These are phyloP conservation scores for Inga laurina DNA, from an alignment of 306 rosid genomes.

Conservation along the genomic window DNA sequence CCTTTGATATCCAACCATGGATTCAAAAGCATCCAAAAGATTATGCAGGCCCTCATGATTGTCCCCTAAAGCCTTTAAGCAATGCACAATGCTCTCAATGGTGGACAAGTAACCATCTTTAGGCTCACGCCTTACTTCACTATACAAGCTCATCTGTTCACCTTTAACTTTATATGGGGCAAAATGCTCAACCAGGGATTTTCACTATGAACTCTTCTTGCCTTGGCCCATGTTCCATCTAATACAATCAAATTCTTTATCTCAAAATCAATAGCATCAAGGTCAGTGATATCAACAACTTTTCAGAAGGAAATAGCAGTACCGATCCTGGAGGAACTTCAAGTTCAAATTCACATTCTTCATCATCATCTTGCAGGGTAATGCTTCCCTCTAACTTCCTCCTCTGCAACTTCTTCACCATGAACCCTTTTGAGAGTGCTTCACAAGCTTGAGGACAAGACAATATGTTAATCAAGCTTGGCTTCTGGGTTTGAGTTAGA, in stretches of 20 bases:
- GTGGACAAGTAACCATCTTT: conserved; percentile 80
- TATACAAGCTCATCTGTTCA: conserved; percentile 63
- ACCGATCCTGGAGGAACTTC: conserved; percentile 68
- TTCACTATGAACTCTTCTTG: conserved; percentile 75
- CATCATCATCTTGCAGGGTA: conserved; percentile 47
- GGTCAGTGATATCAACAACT: conserved; percentile 46
- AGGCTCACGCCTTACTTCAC: conserved; percentile 83
- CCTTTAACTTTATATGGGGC: conserved; percentile 80
- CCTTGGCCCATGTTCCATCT: conserved; percentile 97
- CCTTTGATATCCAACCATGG: conserved; percentile 84
- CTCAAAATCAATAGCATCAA: conserved; percentile 43
- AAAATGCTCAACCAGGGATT: conserved; percentile 79
- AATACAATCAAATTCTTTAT: conserved; percentile 74
- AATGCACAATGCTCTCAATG: conserved; percentile 81
- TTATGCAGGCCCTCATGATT: conserved; percentile 59
- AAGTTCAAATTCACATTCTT: conserved; percentile 59
- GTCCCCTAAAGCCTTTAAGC: conserved; percentile 64
- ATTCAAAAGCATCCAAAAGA: conserved; percentile 74
- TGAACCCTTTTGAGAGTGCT: conserved; percentile 67
- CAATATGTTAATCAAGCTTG: conserved; percentile 41
- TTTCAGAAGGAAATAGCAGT: conserved; percentile 73
- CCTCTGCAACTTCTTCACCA: conserved; percentile 63
- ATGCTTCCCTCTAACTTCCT: conserved; percentile 24
- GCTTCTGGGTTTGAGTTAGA: conserved; percentile 18
- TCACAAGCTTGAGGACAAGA: conserved; percentile 51